Evolutionary conservation across 2,329 filamentous ascomycete genomes (phyloP).

Genomic region (Colletotrichum sidae): DNA sequence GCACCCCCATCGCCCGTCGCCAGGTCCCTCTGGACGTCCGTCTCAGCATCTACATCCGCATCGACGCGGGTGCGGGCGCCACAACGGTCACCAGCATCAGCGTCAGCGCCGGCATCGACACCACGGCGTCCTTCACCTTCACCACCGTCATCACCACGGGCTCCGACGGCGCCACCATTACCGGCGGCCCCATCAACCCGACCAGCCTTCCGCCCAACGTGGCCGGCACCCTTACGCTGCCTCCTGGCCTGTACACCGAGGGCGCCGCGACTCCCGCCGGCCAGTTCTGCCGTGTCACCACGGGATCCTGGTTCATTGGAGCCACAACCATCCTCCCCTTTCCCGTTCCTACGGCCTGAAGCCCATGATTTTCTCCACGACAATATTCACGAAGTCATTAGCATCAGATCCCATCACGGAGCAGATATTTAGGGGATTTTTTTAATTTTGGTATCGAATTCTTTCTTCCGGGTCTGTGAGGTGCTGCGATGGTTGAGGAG

Average conservation of each 20-base stretch:
- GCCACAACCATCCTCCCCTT: slow-evolving; percentile 24
- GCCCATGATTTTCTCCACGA: slow-evolving; percentile 12
- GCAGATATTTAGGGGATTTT: slow-evolving; percentile 7
- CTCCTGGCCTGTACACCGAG: slow-evolving; percentile 29
- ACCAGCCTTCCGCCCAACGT: slow-evolving; percentile 11
- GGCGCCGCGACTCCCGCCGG: slow-evolving; percentile 13
- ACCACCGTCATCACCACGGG: not conserved
- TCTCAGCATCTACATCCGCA: slow-evolving; percentile 24
- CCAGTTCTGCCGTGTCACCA: slow-evolving; percentile 26
- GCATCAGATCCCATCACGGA: slow-evolving; percentile 20
- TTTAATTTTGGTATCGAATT: not conserved
- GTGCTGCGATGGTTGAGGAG: not conserved
- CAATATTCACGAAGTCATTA: slow-evolving; percentile 16
- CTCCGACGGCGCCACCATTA: not conserved
- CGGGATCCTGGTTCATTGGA: slow-evolving; percentile 26
- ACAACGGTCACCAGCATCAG: slow-evolving; percentile 12
- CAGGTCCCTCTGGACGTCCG: slow-evolving; percentile 13
- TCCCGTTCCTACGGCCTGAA: slow-evolving; percentile 17
- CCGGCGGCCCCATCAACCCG: not conserved
- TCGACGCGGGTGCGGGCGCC: slow-evolving; percentile 4
- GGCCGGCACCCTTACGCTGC: slow-evolving; percentile 19
- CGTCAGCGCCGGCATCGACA: not conserved
- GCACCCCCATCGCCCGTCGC: slow-evolving; percentile 3
- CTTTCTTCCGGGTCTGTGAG: slow-evolving; percentile 1
- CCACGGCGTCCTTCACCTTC: slow-evolving; percentile 1